Percentiles rank a stretch among this genome's conserved stretches.
phyloP scores from a whole-genome alignment of 768 basidiomycete genomes.

The Strobilomyces dryophilus region DNA sequence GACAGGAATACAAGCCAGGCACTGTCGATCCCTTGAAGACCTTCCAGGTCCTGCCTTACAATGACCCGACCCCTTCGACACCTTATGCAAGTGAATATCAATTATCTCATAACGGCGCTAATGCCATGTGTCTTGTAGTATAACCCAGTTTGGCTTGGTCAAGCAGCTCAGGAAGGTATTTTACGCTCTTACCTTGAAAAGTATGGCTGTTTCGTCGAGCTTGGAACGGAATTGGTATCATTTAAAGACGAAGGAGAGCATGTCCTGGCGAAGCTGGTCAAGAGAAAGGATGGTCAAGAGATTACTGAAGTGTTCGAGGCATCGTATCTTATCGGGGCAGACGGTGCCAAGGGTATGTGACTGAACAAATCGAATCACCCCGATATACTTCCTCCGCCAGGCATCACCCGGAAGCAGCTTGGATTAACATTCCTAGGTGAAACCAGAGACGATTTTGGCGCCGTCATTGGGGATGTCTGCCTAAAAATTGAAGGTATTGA shows the following conservation, averaged over 20 bases:
- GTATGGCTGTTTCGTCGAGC: too few relatives aligned
- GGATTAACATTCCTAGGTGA: constrained; percentile 42
- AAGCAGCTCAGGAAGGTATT: constrained; percentile 29
- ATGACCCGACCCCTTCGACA: constrained; percentile 21
- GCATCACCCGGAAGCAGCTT: constrained; percentile 35
- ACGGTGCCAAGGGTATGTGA: too few relatives aligned
- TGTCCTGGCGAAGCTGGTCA: too few relatives aligned
- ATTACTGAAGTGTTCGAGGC: too few relatives aligned
- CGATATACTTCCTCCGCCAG: constrained; percentile 22
- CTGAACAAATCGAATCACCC: too few relatives aligned
- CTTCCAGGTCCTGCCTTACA: neutral
- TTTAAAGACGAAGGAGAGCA: too few relatives aligned
- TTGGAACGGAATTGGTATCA: too few relatives aligned
- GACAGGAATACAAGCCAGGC: too few relatives aligned
- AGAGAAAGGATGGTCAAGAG: too few relatives aligned
- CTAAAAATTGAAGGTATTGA: constrained; percentile 28
- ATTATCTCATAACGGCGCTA: neutral
- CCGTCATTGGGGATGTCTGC: constrained; percentile 36
- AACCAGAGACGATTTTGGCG: constrained; percentile 24
- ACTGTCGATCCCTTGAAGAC: constrained; percentile 15
- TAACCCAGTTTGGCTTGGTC: constrained; percentile 16
- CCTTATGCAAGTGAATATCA: constrained; percentile 20
- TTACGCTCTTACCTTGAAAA: too few relatives aligned
- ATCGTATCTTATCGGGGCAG: too few relatives aligned
- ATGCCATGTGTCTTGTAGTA: constrained; percentile 1